Base-by-base conservation (phyloP, 1,284 basidiomycete species). In the Ustilago cynodontis region DNA sequence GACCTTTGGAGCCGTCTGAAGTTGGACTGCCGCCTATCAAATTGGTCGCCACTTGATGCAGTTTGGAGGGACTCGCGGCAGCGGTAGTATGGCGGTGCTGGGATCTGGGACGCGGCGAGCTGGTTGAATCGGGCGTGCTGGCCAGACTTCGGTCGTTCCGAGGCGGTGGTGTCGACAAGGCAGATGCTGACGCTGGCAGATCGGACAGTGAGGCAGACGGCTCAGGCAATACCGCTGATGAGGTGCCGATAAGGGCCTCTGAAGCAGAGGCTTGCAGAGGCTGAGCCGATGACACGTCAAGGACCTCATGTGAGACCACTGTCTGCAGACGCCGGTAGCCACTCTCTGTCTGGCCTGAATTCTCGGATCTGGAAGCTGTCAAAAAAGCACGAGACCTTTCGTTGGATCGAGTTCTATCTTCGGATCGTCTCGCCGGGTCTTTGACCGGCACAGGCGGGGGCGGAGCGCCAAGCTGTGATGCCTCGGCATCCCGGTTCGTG, bases 221-320 rank as follows among this genome's bases (percentile, higher is more conserved):
- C 3, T 45, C 51, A 8, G 18, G 59, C 7, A 29, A 11, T 18
- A 35, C n/a, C 1, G 31, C 16, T 5, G 61, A 20, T 3, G 41
- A 18, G 6, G 51, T 37, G 4, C n/a, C 33, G 13, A 60, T 13
- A 43, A 63, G 14, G 18, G 58, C 37, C 10, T 63, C 65, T 1
- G 70, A 66, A 10, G 70, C 53, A 9, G 64, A 66, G 7, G 64
- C 43, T 16, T 63, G 47, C 16, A 67, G 33, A 9, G 53, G 16
- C 0, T 55, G 52, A 6, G 45, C 47, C 7, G 39, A 35, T 14
- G 65, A 43, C 1, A 69, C 63, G 33, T 64, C 64, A 13, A 77
- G 66, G 45, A 66, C 69, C 37, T 77, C 75, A 24, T 77, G 70
- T 28, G 75, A 77, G 13, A 72, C 66, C 29, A 77, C 70, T 9